phyloP scores from a whole-genome alignment of 345 rosid genomes.

The Sapria himalayana region DNA sequence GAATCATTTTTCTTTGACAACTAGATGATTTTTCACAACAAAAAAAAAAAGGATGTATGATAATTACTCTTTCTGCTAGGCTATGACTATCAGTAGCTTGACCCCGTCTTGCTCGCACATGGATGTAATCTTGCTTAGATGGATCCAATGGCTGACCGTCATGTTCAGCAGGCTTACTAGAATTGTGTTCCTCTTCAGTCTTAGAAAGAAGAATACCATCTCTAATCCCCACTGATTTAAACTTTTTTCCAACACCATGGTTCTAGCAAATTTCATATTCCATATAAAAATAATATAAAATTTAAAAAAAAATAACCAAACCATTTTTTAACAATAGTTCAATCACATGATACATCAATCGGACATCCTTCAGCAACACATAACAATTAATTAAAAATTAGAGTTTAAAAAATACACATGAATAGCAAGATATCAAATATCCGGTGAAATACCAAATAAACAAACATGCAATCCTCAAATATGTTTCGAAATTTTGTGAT shows the following conservation, averaged over 20 bases:
- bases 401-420: no score
- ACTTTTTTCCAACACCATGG: conserved; percentile 36
- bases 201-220: conserved; percentile 25
- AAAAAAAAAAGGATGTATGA: conserved; percentile 8
- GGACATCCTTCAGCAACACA: no score
- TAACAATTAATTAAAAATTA: neutral
- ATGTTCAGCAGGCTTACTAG: conserved; percentile 31
- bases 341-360: no score
- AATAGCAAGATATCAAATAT: no score
- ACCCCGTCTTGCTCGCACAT: conserved; percentile 85
- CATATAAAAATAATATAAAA: conserved; percentile 1
- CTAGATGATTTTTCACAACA: no score
- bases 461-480: no score
- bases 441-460: no score
- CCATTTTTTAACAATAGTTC: no score
- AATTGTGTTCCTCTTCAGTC: conserved; percentile 25
- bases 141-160: conserved; percentile 36
- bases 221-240: conserved; percentile 26
- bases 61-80: conserved; percentile 77
- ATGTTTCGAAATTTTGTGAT: no score
- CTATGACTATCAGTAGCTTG: conserved; percentile 97
- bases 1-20: no score
- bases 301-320: neutral
- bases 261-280: conserved; percentile 18
- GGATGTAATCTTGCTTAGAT: conserved; percentile 68